Conservation (phyloP, 225 moss, liverwort and hornwort genomes). For the Pleurozium schreberi region DNA sequence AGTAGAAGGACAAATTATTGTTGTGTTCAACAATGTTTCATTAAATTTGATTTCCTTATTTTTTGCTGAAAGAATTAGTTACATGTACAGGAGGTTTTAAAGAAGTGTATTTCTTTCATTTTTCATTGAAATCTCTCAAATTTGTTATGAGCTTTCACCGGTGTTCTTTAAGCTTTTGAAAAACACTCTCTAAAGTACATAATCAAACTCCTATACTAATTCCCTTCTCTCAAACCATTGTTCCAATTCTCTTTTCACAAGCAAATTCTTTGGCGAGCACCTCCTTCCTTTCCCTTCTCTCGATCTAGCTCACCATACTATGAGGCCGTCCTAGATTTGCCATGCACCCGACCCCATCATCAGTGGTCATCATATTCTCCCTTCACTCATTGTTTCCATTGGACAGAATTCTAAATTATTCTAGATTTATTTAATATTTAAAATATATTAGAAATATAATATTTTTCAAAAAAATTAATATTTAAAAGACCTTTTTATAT, state of each 20-base stretch:
- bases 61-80: not conserved
- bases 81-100: too few relatives aligned
- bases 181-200: not conserved
- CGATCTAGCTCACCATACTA: rapidly evolving
- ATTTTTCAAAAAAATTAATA: too few relatives aligned
- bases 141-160: not conserved
- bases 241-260: too few relatives aligned
- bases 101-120: not conserved
- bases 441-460: too few relatives aligned
- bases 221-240: not conserved
- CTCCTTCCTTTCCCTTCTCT: rapidly evolving
- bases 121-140: not conserved
- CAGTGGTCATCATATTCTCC: too few relatives aligned
- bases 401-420: too few relatives aligned
- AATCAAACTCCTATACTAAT: not conserved
- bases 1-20: not conserved
- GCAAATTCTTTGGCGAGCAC: too few relatives aligned
- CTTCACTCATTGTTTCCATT: not conserved
- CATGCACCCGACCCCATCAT: not conserved
- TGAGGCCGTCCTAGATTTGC: rapidly evolving
- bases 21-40: not conserved
- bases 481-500: too few relatives aligned
- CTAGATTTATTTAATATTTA: too few relatives aligned
- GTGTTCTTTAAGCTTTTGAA: not conserved
- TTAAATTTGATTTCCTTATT: not conserved